Percentiles rank a stretch among this genome's conserved stretches.
These are phyloP conservation scores for Pholiota adiposa DNA, from an alignment of 1,284 basidiomycete genomes.

Conservation along the genomic window DNA sequence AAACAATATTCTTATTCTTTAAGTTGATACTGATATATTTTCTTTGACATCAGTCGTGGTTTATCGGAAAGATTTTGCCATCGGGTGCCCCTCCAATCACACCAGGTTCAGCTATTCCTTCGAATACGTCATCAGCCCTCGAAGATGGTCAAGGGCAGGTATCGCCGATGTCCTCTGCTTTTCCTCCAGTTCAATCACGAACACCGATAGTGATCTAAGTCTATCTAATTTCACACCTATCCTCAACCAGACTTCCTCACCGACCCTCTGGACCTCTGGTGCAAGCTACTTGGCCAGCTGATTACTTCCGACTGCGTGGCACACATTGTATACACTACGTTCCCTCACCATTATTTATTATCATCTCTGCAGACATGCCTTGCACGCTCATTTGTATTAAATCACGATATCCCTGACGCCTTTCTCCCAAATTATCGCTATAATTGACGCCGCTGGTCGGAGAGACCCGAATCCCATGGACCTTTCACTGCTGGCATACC, in stretches of 20 bases:
- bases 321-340: conserved; percentile 17
- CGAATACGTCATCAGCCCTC: conserved; percentile 31
- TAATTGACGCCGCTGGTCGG: conserved; percentile 10
- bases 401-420: conserved; percentile 20
- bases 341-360: conserved; percentile 19
- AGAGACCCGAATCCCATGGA: conserved; percentile 6
- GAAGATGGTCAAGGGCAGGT: conserved; percentile 59
- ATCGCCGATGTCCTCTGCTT: conserved; percentile 77
- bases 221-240: neutral
- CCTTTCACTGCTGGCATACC: conserved; percentile 3
- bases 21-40: neutral
- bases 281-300: conserved; percentile 2
- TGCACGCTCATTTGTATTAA: conserved; percentile 22
- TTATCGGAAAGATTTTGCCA: conserved; percentile 71
- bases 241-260: neutral
- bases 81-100: conserved; percentile 53
- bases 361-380: conserved; percentile 19
- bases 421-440: neutral
- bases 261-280: neutral
- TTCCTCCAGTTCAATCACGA: conserved; percentile 49
- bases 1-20: conserved; percentile 20
- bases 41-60: conserved; percentile 60
- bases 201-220: conserved; percentile 25
- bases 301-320: conserved; percentile 1
- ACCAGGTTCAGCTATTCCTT: conserved; percentile 51